A percentile compares a stretch with the other conserved stretches of the same genome.
These are phyloP conservation scores for Heracleum sosnowskyi DNA, from an alignment of 129 eudicot species.

Conservation along the genomic window DNA sequence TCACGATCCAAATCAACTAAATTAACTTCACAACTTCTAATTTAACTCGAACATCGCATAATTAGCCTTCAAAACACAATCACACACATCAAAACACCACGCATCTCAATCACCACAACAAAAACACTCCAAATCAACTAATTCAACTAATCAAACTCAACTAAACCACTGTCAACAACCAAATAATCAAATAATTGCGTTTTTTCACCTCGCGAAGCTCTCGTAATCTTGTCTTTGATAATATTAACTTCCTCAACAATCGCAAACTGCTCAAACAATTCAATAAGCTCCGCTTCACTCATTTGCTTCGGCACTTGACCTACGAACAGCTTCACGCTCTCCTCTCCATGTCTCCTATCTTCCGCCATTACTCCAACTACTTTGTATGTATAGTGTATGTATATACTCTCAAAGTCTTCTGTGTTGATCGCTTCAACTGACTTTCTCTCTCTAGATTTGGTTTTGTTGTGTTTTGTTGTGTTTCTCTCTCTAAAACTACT, in stretches of 20 bases:
- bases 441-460: constrained; percentile 24
- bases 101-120: not conserved
- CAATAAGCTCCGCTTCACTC: constrained; percentile 66
- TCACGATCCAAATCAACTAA: not conserved
- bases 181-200: not conserved
- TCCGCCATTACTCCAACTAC: constrained; percentile 57
- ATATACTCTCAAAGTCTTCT: not conserved
- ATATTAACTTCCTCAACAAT: constrained; percentile 89
- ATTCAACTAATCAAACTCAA: not conserved
- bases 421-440: constrained; percentile 20
- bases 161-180: not conserved
- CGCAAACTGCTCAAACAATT: constrained; percentile 75
- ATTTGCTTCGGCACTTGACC: constrained; percentile 97
- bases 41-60: too few relatives aligned
- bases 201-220: constrained; percentile 76
- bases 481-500: constrained; percentile 4
- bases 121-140: too few relatives aligned
- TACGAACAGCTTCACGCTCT: constrained; percentile 89
- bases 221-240: constrained; percentile 86
- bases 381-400: not conserved
- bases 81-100: not conserved
- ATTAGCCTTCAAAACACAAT: not conserved
- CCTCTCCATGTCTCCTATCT: constrained; percentile 46
- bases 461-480: too few relatives aligned
- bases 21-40: not conserved